phyloP scores from a whole-genome alignment of 2,329 filamentous ascomycete genomes.

The Scytalidium lignicola region DNA sequence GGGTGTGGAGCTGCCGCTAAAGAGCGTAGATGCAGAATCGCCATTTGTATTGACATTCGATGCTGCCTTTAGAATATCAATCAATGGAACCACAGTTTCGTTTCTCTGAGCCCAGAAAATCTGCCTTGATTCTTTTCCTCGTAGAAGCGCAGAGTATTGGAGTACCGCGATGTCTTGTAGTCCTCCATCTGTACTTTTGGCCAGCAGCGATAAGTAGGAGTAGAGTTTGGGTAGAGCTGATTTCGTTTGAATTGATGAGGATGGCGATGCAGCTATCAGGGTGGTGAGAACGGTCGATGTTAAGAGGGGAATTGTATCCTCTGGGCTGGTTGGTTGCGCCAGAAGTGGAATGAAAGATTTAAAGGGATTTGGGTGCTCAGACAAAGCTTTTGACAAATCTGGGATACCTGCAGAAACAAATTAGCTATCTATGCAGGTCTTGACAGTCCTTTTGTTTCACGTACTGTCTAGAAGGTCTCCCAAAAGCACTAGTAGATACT shows the following conservation, averaged over 20 bases:
- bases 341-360: conserved; percentile 80
- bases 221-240: conserved; percentile 73
- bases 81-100: conserved; percentile 76
- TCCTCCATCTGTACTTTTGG: conserved; percentile 80
- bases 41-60: conserved; percentile 66
- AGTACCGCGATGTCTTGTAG: conserved; percentile 95
- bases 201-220: conserved; percentile 77
- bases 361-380: conserved; percentile 72
- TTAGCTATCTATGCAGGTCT: conserved; percentile 3
- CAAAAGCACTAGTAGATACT: conserved; percentile 88
- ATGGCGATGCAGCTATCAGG: conserved; percentile 62
- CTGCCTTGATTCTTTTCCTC: conserved; percentile 66
- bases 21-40: conserved; percentile 53
- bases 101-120: conserved; percentile 89
- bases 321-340: conserved; percentile 65
- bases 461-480: conserved; percentile 83
- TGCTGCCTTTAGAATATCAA: conserved; percentile 76
- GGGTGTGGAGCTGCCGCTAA: conserved; percentile 48
- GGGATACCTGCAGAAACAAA: conserved; percentile 61
- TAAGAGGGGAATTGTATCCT: conserved; percentile 82
- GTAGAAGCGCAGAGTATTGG: conserved; percentile 79
- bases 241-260: conserved; percentile 57
- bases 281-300: conserved; percentile 81
- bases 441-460: conserved; percentile 15
- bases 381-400: conserved; percentile 68